phyloP scores from a whole-genome alignment of 2,329 filamentous ascomycete genomes.

The Didymosphaeria variabile region DNA sequence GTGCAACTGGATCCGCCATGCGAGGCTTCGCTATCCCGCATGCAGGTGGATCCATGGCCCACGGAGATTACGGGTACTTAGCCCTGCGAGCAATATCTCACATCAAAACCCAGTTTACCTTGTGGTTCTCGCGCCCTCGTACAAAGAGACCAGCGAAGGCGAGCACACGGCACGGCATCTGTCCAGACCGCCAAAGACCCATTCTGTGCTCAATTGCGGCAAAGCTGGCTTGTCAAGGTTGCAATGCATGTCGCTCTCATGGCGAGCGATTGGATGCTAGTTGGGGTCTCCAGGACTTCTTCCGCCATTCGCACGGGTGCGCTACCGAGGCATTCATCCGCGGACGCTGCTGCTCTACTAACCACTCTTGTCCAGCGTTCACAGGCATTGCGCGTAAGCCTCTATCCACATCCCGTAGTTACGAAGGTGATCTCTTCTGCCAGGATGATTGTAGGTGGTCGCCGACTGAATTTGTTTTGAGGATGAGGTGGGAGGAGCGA shows the following conservation, averaged over 20 bases:
- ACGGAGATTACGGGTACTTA: conserved; percentile 13
- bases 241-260: background rate
- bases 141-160: conserved; percentile 1
- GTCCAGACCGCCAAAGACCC: conserved; percentile 5
- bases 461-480: background rate
- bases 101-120: background rate
- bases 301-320: background rate
- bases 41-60: conserved; percentile 15
- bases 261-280: conserved; percentile 2
- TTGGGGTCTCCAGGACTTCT: background rate
- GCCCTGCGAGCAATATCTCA: background rate
- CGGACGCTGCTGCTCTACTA: background rate
- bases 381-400: background rate
- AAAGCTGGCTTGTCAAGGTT: background rate
- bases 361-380: background rate
- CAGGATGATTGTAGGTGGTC: background rate
- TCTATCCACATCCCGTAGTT: background rate
- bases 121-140: background rate
- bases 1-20: conserved; percentile 26
- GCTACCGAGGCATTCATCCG: conserved; percentile 10
- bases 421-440: background rate
- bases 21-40: conserved; percentile 21
- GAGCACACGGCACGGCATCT: background rate
- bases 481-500: background rate
- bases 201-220: background rate